phyloP scores from a whole-genome alignment of 2,329 filamentous ascomycete species.

The Plectosphaerella plurivora region DNA sequence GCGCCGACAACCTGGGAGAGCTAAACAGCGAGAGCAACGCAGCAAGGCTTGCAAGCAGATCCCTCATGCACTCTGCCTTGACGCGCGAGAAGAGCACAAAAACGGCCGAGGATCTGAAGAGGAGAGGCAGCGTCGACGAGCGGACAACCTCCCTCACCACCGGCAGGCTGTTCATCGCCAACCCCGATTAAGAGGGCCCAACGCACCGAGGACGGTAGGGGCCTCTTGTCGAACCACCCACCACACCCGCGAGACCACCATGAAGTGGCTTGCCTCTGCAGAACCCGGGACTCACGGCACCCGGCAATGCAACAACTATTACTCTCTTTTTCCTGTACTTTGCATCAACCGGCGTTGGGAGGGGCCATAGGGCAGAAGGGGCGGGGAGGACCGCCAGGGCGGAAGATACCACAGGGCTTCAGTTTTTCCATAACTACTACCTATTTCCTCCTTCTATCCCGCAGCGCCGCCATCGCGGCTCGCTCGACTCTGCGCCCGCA shows the following conservation, averaged over 20 bases:
- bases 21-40: slow-evolving; percentile 33
- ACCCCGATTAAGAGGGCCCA: slow-evolving; percentile 58
- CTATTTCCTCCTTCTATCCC: background rate
- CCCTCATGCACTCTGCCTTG: slow-evolving; percentile 50
- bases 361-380: background rate
- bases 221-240: background rate
- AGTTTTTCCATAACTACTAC: background rate
- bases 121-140: slow-evolving; percentile 81
- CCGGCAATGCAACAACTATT: background rate
- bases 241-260: background rate
- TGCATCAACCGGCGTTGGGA: slow-evolving; percentile 11
- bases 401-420: background rate
- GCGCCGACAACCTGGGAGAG: slow-evolving; percentile 57
- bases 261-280: too few species aligned
- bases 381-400: background rate
- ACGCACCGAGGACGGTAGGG: background rate
- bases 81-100: slow-evolving; percentile 63
- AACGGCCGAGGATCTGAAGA: slow-evolving; percentile 65
- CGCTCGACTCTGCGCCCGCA: background rate
- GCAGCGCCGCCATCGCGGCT: background rate
- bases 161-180: slow-evolving; percentile 77
- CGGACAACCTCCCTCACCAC: slow-evolving; percentile 67
- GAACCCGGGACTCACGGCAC: background rate
- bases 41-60: slow-evolving; percentile 53
- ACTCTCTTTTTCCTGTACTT: slow-evolving; percentile 2